Evolutionary conservation across 2,329 filamentous ascomycete genomes (phyloP).

Genomic region (Tolypocladium album): DNA sequence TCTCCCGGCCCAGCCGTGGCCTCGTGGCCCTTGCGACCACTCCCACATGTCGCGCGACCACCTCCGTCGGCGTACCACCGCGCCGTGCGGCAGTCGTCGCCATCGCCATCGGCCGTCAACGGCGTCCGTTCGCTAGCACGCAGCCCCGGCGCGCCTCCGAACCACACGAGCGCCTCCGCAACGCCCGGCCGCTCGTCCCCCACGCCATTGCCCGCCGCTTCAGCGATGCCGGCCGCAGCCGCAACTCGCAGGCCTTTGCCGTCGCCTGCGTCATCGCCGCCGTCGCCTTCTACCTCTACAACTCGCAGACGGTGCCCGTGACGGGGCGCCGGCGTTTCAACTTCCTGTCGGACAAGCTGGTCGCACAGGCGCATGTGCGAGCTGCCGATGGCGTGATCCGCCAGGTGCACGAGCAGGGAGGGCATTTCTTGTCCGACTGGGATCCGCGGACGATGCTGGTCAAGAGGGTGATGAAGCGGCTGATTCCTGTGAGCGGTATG

Average conservation of each 20-base stretch:
- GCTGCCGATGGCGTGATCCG: slow-evolving; percentile 32
- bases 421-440: slow-evolving; percentile 45
- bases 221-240: slow-evolving; percentile 14
- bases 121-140: slow-evolving; percentile 13
- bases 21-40: background rate
- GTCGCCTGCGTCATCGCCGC: slow-evolving; percentile 31
- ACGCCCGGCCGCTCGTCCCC: slow-evolving; percentile 21
- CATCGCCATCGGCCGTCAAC: background rate
- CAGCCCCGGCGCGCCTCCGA: slow-evolving; percentile 8
- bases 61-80: background rate
- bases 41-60: background rate
- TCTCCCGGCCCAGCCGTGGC: background rate
- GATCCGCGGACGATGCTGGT: slow-evolving; percentile 49
- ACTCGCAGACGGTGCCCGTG: slow-evolving; percentile 63
- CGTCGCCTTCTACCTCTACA: slow-evolving; percentile 51
- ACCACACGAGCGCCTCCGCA: slow-evolving; percentile 14
- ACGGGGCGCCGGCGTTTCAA: slow-evolving; percentile 67
- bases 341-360: slow-evolving; percentile 44
- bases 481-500: slow-evolving; percentile 59
- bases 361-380: slow-evolving; percentile 27
- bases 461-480: slow-evolving; percentile 49
- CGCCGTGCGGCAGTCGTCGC: background rate
- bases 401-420: slow-evolving; percentile 39
- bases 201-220: slow-evolving; percentile 13
- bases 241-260: slow-evolving; percentile 25